A percentile compares a stretch with the other conserved stretches of the same genome.
Evolutionary conservation across 306 rosid species (phyloP).

Genomic region (Cicer cuneatum): DNA sequence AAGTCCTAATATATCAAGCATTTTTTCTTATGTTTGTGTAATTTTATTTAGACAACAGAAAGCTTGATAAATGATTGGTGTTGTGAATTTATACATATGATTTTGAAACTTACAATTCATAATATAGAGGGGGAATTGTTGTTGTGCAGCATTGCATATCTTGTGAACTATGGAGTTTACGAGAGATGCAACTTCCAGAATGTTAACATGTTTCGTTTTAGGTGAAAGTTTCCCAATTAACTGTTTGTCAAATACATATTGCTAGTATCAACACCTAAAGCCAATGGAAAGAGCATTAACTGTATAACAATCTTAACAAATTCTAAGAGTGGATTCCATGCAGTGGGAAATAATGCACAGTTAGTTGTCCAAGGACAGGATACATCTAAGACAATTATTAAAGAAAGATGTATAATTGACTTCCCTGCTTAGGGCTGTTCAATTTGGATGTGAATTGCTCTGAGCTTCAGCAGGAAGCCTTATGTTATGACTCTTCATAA

Average conservation of each 20-base stretch:
- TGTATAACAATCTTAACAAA: neutral
- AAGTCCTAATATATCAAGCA: neutral
- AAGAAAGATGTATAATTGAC: too few species aligned
- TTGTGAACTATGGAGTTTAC: conserved; percentile 5
- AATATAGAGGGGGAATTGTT: conserved; percentile 7
- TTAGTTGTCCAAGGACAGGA: neutral
- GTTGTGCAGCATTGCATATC: conserved; percentile 10
- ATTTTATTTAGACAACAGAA: neutral
- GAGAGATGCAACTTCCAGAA: neutral
- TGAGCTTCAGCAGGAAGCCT: too few species aligned
- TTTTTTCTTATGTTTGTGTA: conserved; percentile 4
- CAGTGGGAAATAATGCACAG: neutral
- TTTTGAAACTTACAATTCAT: neutral
- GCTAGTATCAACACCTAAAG: neutral
- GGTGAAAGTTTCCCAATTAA: conserved; percentile 1
- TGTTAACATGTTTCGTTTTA: neutral
- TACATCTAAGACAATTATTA: too few species aligned
- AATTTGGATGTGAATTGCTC: too few species aligned
- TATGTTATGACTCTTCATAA: too few species aligned
- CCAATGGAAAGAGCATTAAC: conserved; percentile 8
- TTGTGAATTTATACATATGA: neutral
- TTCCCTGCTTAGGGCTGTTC: too few species aligned
- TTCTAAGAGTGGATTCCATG: conserved; percentile 1
- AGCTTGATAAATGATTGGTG: conserved; percentile 6
- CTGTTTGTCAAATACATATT: conserved; percentile 8